Evolutionary conservation across 1,284 basidiomycete species (phyloP).

Genomic region (Pyrrhoderma noxium): DNA sequence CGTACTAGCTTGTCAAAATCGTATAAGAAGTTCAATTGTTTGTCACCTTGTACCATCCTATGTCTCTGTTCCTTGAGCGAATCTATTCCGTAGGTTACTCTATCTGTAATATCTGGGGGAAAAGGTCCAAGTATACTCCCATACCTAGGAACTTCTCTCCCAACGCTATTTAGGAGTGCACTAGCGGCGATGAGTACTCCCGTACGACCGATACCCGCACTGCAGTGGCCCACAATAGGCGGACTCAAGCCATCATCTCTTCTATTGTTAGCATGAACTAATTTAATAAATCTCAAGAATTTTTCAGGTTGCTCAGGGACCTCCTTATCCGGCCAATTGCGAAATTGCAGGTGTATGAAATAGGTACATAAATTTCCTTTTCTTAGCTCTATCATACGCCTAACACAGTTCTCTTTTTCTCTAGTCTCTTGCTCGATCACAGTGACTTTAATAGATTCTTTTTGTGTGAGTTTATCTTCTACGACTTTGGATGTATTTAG

Average conservation of each 20-base stretch:
- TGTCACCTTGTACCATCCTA: constrained; percentile 79
- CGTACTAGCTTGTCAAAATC: too few species aligned
- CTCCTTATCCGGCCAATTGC: constrained; percentile 79
- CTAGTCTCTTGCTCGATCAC: too few species aligned
- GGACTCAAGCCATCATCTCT: constrained; percentile 44
- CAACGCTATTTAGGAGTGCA: constrained; percentile 57
- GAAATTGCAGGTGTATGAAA: constrained; percentile 68
- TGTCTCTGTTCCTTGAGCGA: constrained; percentile 71
- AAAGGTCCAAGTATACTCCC: constrained; percentile 19
- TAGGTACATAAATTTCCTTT: constrained; percentile 24
- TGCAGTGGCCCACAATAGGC: constrained; percentile 79
- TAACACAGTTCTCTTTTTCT: too few species aligned
- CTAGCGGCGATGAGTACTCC: constrained; percentile 79
- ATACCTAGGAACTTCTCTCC: constrained; percentile 35
- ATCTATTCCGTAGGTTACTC: constrained; percentile 67
- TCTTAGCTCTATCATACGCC: too few species aligned
- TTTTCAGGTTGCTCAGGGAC: constrained; percentile 51
- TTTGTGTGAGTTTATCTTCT: too few species aligned
- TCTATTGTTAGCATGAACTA: constrained; percentile 56
- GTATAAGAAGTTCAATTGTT: too few species aligned
- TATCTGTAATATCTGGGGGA: constrained; percentile 41
- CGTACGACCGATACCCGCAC: constrained; percentile 86
- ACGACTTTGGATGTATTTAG: too few species aligned
- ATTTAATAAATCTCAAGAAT: constrained; percentile 52
- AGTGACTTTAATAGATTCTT: too few species aligned